Base-by-base conservation (phyloP, 148 eudicot genomes). In the Rheum nobile region DNA sequence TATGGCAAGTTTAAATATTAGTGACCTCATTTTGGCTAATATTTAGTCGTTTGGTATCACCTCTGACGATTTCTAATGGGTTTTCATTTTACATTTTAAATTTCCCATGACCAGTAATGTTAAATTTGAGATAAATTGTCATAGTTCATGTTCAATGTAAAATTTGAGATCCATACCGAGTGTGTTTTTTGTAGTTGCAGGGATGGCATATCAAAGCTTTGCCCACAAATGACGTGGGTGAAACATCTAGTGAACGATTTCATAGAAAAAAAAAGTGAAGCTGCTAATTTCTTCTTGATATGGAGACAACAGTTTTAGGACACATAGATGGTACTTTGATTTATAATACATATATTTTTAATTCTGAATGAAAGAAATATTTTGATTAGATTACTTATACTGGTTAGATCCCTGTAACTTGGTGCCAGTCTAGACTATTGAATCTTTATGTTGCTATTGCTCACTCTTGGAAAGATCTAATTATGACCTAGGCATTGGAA, bases 291-390 rank as follows among this genome's bases (percentile, higher is more conserved):
- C 52, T 61, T 86, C 76, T 81, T 80, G 67, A 75, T 86, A 74
- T 93, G 98, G 98, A 86, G 84, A 83, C 80, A 84, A 74, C 98
- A 91, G 78, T 91, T 88, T 79, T 76, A 86, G 77, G 92, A 93
- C 80, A 95, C 89, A 1, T 22, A 91, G 74, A 81, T 11, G 97
- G 98, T 93, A 86, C 70, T 75, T 26, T 21, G 50, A 65, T 48
- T 72, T 82, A 43, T 28, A 31, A 21, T 13, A 38, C 17, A 26
- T 59, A 65, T 29, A 68, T n/a, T 4, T n/a, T 31, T 68, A 24
- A 1, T 35, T 34, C 43, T 10, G 32, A 34, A 8, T n/a, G 54
- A 71, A n/a, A 8, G 11, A 72, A 72, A 24, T 24, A 4, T 29
- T 26, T n/a, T n/a, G n/a, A n/a, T n/a, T 39, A 50, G 39, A 39